These are phyloP conservation scores for Dalechampia spathulata DNA, from an alignment of 441 rosid species.

Conservation along the genomic window DNA sequence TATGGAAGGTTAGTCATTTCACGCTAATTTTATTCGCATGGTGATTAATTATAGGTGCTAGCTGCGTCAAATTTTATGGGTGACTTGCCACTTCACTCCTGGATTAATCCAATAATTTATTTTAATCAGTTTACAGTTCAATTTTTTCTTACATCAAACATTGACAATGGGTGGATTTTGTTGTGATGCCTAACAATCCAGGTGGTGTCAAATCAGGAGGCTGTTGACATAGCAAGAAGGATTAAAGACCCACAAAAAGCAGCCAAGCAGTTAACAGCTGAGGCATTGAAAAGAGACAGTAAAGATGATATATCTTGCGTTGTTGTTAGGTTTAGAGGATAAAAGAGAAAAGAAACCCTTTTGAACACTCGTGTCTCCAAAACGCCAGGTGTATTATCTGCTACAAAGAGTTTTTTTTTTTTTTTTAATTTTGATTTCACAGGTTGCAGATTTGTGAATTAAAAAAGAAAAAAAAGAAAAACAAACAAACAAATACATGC, in stretches of 20 bases:
- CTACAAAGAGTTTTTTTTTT: too few species aligned
- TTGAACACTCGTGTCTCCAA: constrained; percentile 11
- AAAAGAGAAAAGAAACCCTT: too few species aligned
- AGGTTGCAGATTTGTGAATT: constrained; percentile 21
- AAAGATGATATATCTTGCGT: constrained; percentile 90
- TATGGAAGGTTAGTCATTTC: constrained; percentile 76
- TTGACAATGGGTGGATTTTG: too few species aligned
- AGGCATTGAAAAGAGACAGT: constrained; percentile 72
- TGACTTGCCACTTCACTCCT: too few species aligned
- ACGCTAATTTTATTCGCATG: not conserved
- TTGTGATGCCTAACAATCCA: constrained; percentile 21
- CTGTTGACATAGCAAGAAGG: constrained; percentile 70
- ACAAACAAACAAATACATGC: constrained; percentile 9
- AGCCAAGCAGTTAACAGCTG: constrained; percentile 70
- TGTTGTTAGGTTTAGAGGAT: constrained; percentile 68
- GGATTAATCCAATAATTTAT: too few species aligned
- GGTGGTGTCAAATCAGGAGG: constrained; percentile 92
- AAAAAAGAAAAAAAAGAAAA: too few species aligned
- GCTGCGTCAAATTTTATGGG: too few species aligned
- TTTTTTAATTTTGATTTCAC: too few species aligned
- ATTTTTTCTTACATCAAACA: too few species aligned
- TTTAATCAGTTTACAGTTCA: too few species aligned
- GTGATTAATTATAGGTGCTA: too few species aligned
- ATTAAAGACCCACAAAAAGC: constrained; percentile 78
- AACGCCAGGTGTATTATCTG: constrained; percentile 18